Evolutionary conservation across 2,329 filamentous ascomycete genomes (phyloP), one percentile per base, ranked within the genome.

Genomic region (Colletotrichum gloeosporioides): DNA sequence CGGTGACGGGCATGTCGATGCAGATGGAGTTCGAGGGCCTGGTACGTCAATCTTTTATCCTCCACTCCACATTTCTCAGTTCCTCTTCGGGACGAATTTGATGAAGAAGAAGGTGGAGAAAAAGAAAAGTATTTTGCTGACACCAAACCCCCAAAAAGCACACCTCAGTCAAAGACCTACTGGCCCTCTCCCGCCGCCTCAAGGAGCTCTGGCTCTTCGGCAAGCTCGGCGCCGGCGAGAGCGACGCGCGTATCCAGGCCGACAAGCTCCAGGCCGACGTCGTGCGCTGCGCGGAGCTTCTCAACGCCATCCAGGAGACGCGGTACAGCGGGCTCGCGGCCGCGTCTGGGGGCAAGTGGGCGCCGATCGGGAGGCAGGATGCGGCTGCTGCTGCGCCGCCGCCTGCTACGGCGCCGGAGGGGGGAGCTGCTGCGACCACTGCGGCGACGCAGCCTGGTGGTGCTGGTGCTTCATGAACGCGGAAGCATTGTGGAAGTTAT

Each of bases 141-240:
- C 44, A 13, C 44, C n/a, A 22, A 73, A 62, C 8, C 2, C 4
- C 4, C 2, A 0, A 2, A 0, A 13, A 87, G 86, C 85, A 87
- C 80, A 83, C 85, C 2, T 86, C 85, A 25, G 83, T 88, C 79
- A 88, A 88, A 71, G 86, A 88, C 61, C 86, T 88, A 9, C 83
- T 88, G 71, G 81, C 86, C 6, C 82, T 88, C 6, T 86, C 85
- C 29, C 86, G 86, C 69, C 83, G 84, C 64, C 83, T 88, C 81
- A 88, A 89, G 78, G 83, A 89, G 80, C 82, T 88, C 66, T 86
- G 87, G 87, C 80, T 88, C 69, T 85, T 87, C 72, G 84, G 87
- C 1, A 81, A 87, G 64, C 83, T 88, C 32, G 84, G 86, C 72
- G 79, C 84, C 71, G 83, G 83, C 49, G 84, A 87, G 73, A 80